Base-by-base conservation (phyloP, 2,329 filamentous ascomycete genomes). In the Domatiomyces globalis region DNA sequence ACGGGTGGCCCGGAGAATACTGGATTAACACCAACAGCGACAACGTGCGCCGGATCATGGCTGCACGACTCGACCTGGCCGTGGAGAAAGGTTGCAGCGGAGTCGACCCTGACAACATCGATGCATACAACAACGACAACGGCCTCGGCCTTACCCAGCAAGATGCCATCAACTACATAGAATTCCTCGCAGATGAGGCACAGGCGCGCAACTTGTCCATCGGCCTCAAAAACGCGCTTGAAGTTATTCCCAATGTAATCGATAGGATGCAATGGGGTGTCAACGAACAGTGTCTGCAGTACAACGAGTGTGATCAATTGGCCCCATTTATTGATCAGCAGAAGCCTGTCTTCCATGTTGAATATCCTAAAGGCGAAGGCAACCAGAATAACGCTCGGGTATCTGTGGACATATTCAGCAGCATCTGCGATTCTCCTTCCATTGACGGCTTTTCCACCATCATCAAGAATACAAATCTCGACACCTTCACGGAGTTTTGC, bases 341-440 rank as follows among this genome's bases (percentile, higher is more conserved):
- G 29, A 85, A 85, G 64, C 81, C 83, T 1, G 82, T 86, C 29
- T 85, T 85, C 63, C 78, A 85, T 62, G 83, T 86, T 56, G 83
- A 86, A 67, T 86, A 86, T 60, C 80, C 80, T 2, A 69, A 74
- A 44, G 72, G 70, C 7, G 73, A 72, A 5, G 61, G 65, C 7
- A 63, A 63, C 6, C 65, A 66, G 54, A 66, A 67, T 49, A 52
- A 62, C 42, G 53, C 62, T 0, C 52, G 58, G 2, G 67, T 76
- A 18, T 60, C 63, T 2, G 48, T 59, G 2, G 53, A 56, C 18
- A 56, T 67, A 55, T 63, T 70, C 56, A 53, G 64, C 4, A 60
- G 63, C 5, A 71, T 72, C 19, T 83, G 79, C 61, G 65, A 67
- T 12, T 71, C 71, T 4, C 56, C 63, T 2, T 73, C 69, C 2